Base-by-base conservation (phyloP, 768 basidiomycete genomes). In the Serpula lacrymans region DNA sequence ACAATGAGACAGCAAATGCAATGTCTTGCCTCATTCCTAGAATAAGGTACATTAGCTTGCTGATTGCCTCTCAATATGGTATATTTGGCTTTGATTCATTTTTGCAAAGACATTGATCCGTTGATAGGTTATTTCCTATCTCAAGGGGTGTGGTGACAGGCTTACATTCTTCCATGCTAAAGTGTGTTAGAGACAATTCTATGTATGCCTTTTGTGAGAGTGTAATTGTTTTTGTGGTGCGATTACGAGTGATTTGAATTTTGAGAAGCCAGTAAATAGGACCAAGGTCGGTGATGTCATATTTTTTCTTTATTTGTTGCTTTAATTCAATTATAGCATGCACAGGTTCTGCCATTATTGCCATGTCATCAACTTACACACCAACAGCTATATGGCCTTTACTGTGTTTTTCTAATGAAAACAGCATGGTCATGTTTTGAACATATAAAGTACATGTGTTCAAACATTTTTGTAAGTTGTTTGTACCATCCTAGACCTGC, bases 1-100 rank as follows among this genome's bases (percentile, higher is more conserved):
- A 47, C 1, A 45, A 41, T 2, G 51, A 43, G 6, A 69, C 63
- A 1, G 67, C 54, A 41, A 55, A 68, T 1, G 64, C 48, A 29
- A 74, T 71, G 44, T 74, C 67, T 1, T 68, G 69, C 2, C 62
- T 53, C 10, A 59, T 63, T 7, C 44, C 47, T 14, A 47, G 47
- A n/a, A 60, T 55, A 3, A 62, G 41, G 33, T 66, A 64, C 42
- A 53, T 45, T 6, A 65, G 47, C 8, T 57, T 42, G 23, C 62
- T 60, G 33, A 64, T 48, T 27, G 55, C 51, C 41, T 54, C 45
- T 5, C 54, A 41, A 40, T 63, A 66, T n/a, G 59, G 62, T 8
- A 54, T 43, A 5, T 38, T 36, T 9, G 41, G 21, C 55, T 61
- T 65, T n/a, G n/a, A n/a, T n/a, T n/a, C n/a, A n/a, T n/a, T n/a